These are phyloP conservation scores for Trametes coccinea DNA, from an alignment of 768 basidiomycete genomes.

Conservation along the genomic window DNA sequence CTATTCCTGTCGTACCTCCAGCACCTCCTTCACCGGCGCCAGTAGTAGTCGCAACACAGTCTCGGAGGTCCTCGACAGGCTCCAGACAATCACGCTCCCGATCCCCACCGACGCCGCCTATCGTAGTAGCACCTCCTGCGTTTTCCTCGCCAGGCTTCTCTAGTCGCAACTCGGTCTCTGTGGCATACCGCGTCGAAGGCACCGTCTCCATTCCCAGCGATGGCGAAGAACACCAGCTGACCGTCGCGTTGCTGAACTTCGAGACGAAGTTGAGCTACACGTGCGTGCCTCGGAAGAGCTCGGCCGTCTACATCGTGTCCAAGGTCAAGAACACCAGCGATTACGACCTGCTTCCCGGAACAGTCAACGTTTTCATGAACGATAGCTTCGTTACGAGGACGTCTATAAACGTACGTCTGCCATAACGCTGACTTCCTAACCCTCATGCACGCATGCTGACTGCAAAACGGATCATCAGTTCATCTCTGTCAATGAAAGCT, in stretches of 20 bases:
- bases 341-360: slow-evolving; percentile 55
- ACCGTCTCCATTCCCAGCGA: slow-evolving; percentile 54
- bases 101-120: background rate
- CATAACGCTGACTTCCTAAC: background rate
- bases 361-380: slow-evolving; percentile 55
- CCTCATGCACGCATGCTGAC: too few species aligned
- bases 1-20: too few species aligned
- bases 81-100: background rate
- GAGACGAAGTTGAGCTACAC: slow-evolving; percentile 48
- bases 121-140: too few species aligned
- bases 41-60: too few species aligned
- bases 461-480: slow-evolving; percentile 22
- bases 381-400: slow-evolving; percentile 60
- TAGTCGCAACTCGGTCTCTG: slow-evolving; percentile 51
- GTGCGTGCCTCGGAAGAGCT: slow-evolving; percentile 49
- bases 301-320: slow-evolving; percentile 48
- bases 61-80: too few species aligned
- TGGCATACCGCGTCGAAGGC: slow-evolving; percentile 55
- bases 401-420: slow-evolving; percentile 40
- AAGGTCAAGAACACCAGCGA: slow-evolving; percentile 59
- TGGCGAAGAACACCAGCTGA: slow-evolving; percentile 54
- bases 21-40: too few species aligned
- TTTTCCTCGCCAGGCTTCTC: background rate
- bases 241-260: slow-evolving; percentile 50
- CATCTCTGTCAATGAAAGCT: slow-evolving; percentile 50